Conservation (phyloP, 441 rosid species). For the Theobroma grandiflorum region DNA sequence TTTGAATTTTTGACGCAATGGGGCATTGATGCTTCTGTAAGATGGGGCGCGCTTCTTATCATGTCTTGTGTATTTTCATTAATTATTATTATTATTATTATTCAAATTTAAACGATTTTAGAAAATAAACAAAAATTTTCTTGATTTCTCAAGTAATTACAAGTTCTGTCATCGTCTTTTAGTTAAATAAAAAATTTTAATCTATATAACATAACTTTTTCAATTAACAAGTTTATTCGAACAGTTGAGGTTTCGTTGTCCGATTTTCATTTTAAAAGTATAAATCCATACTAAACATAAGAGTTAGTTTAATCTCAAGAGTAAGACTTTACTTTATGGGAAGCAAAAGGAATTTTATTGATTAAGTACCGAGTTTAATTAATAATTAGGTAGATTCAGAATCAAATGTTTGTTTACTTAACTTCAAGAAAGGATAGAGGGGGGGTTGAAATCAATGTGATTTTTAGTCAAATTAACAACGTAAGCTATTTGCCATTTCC, state of each 20-base stretch:
- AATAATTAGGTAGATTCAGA: neutral
- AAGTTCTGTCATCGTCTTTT: no score
- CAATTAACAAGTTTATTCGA: no score
- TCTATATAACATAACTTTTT: no score
- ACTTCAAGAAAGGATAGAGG: neutral
- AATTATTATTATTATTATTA: no score
- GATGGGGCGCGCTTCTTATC: neutral
- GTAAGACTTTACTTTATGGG: neutral
- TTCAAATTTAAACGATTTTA: no score
- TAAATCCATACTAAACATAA: neutral
- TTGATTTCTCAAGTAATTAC: no score
- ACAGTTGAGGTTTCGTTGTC: no score
- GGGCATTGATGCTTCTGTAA: neutral
- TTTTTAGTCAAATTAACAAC: slow-evolving; percentile 12
- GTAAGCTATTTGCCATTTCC: neutral
- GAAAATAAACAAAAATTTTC: no score
- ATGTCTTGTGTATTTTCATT: no score
- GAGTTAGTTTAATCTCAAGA: no score
- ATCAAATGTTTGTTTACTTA: neutral
- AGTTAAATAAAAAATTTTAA: no score
- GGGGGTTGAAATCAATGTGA: neutral
- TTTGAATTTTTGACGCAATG: slow-evolving; percentile 22
- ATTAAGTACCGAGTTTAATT: neutral
- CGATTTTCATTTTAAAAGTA: no score
- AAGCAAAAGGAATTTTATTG: neutral